Conservation (phyloP, 345 rosid genomes). For the Syzygium oleosum region DNA sequence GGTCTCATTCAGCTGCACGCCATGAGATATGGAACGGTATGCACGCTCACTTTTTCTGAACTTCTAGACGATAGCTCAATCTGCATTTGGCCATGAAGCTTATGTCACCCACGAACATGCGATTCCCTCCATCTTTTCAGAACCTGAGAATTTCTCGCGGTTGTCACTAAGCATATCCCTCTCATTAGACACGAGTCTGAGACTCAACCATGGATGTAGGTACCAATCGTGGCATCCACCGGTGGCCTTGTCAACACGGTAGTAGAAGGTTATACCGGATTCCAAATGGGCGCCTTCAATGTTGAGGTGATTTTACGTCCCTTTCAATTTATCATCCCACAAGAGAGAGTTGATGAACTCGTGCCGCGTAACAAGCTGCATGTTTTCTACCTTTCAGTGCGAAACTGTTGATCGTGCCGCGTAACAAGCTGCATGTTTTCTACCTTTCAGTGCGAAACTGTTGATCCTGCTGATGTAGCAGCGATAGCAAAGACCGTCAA, state of each 20-base stretch:
- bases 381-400: conserved; percentile 35
- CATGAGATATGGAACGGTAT: conserved; percentile 93
- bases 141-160: not conserved
- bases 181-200: not conserved
- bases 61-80: not conserved
- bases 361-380: not conserved
- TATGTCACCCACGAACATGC: not conserved
- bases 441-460: conserved; percentile 54
- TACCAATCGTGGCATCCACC: conserved; percentile 87
- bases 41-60: not conserved
- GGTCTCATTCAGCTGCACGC: conserved; percentile 99
- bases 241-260: conserved; percentile 97
- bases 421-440: not conserved
- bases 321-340: not conserved
- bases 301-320: conserved; percentile 44
- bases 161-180: not conserved
- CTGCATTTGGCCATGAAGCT: not conserved
- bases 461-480: conserved; percentile 73
- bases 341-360: not conserved
- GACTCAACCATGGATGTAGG: conserved; percentile 16
- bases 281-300: conserved; percentile 79
- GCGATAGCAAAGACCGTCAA: conserved; percentile 47
- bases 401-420: conserved; percentile 44
- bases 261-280: conserved; percentile 80
- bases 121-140: not conserved